Evolutionary conservation across 371 early-diverging fungal species (phyloP).

Genomic region (Circinella umbellata): DNA sequence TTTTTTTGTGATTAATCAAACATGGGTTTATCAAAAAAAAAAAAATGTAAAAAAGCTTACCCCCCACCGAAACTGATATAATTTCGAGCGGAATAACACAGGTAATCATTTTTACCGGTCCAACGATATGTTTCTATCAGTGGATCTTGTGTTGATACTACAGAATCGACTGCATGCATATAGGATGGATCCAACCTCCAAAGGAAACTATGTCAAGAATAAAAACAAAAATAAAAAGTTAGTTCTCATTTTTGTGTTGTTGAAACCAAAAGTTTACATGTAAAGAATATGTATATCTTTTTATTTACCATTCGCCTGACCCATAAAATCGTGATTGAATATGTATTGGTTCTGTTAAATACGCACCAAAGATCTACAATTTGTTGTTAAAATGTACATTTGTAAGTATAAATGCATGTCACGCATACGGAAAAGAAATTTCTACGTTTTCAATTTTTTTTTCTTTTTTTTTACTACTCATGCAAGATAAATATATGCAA

Average conservation of each 20-base stretch:
- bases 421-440: neutral
- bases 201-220: slow-evolving; percentile 28
- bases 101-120: slow-evolving; percentile 38
- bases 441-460: too few species aligned
- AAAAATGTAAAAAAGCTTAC: slow-evolving; percentile 6
- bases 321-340: slow-evolving; percentile 36
- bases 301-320: slow-evolving; percentile 48
- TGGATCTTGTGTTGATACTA: neutral
- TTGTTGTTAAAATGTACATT: neutral
- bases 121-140: slow-evolving; percentile 31
- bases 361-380: slow-evolving; percentile 42
- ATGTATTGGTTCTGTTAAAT: slow-evolving; percentile 38
- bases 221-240: neutral
- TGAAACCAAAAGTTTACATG: neutral
- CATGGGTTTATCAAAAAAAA: too few species aligned
- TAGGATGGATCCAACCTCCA: slow-evolving; percentile 26
- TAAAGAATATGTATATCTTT: neutral
- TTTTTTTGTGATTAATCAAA: too few species aligned
- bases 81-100: slow-evolving; percentile 36
- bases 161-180: slow-evolving; percentile 5
- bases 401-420: neutral
- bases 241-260: too few species aligned
- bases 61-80: slow-evolving; percentile 42
- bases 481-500: too few species aligned
- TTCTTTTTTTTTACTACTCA: too few species aligned